These are phyloP conservation scores for Phanerodontia chrysosporium DNA, from an alignment of 768 basidiomycete species.

Conservation along the genomic window DNA sequence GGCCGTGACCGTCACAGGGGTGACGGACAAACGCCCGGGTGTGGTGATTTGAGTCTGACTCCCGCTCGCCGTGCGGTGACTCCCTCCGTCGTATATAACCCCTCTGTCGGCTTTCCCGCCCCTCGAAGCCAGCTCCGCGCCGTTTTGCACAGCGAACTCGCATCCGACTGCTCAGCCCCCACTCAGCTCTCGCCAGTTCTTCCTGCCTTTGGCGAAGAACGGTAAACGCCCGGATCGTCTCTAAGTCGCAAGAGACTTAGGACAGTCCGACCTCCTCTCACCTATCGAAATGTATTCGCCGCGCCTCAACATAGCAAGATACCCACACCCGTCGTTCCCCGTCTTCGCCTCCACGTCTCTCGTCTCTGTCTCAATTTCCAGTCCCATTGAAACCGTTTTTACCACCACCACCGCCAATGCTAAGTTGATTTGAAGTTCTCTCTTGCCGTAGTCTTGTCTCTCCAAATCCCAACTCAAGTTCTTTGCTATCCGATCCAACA, in stretches of 20 bases:
- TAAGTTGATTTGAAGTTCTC: constrained; percentile 17
- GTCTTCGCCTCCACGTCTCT: not conserved
- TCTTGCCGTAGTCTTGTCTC: constrained; percentile 10
- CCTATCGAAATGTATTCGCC: constrained; percentile 20
- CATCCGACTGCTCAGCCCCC: not conserved
- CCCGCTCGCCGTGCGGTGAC: constrained; percentile 12
- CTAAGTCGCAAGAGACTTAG: constrained; percentile 26
- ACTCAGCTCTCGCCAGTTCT: constrained; percentile 4
- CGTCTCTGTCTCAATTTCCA: constrained; percentile 4
- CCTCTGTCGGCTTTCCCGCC: constrained; percentile 1
- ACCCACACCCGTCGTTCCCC: constrained; percentile 19
- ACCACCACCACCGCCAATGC: constrained; percentile 18
- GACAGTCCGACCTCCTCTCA: constrained; percentile 19
- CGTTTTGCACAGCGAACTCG: constrained; percentile 6
- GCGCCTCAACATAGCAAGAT: constrained; percentile 12
- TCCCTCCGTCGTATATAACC: constrained; percentile 15
- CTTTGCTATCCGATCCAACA: constrained; percentile 11
- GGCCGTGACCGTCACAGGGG: constrained; percentile 3
- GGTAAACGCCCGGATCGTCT: constrained; percentile 24
- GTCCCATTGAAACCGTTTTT: constrained; percentile 21
- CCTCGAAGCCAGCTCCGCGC: constrained; percentile 5
- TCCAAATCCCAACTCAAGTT: constrained; percentile 15
- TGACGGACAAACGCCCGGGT: not conserved
- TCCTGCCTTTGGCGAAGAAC: constrained; percentile 16
- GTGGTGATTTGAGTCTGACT: constrained; percentile 12